Evolutionary conservation across 2,329 filamentous ascomycete genomes (phyloP), one percentile per base, ranked within the genome.

Genomic region (Huntiella moniliformis): DNA sequence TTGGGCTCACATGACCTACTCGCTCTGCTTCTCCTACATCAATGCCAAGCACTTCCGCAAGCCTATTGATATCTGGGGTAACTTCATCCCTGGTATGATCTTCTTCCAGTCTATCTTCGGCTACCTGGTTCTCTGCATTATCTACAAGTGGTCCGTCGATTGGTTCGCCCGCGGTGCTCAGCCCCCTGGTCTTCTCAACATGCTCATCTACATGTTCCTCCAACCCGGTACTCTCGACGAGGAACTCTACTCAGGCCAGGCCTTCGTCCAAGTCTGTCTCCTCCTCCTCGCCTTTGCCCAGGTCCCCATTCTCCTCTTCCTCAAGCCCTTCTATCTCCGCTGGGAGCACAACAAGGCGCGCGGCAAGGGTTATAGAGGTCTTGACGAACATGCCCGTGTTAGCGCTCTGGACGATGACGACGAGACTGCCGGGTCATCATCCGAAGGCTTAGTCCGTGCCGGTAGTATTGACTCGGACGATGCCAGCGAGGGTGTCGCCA

Each of bases 171-270:
- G 66, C 41, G 75, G 69, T 8, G 71, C 70, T 37, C 71, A 74
- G 51, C 84, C 92, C 1, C 91, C 92, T 2, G 85, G 86, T 56
- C 70, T 98, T 50, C 67, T 98, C 51, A 98, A 98, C 72, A 96
- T 96, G 88, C 70, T 98, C 57, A 98, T 98, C 57, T 95, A 95
- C 73, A 98, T 98, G 92, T 98, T 98, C 68, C 66, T 98, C 54
- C 77, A 79, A 52, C 91, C 91, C 3, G 86, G 86, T 44, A 82
- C 63, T 0, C 58, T 79, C 12, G 79, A 82, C 42, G 74, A 84
- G 51, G 71, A 71, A 43, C 70, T 98, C 4, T 98, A 94, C 60
- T 60, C 67, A 16, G 83, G 83, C 37, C 91, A 98, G 61, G 73
- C 68, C 11, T 60, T 60, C 2, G 71, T 98, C 0, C 91, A 98